Conservation (phyloP, 805 yeast species). For the Barnettozyma siamensis region DNA sequence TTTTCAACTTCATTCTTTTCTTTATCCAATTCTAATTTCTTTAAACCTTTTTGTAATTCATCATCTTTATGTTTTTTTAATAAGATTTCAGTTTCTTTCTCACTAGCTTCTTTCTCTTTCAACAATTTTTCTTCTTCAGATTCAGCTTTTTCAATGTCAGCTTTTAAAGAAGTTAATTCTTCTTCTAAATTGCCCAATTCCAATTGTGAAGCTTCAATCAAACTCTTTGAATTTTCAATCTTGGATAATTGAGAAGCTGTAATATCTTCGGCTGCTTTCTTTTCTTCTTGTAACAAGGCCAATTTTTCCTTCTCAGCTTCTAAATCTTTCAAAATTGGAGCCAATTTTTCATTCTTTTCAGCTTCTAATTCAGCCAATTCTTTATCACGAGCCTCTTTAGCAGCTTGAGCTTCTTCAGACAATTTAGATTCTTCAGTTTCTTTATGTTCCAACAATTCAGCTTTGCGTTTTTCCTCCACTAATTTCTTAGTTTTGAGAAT, state of each 20-base stretch:
- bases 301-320: conserved; percentile 44
- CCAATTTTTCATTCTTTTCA: conserved; percentile 47
- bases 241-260: conserved; percentile 39
- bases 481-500: conserved; percentile 32
- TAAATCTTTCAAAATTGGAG: conserved; percentile 50
- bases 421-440: conserved; percentile 23
- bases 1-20: conserved; percentile 32
- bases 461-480: conserved; percentile 21
- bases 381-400: conserved; percentile 42
- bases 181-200: conserved; percentile 35
- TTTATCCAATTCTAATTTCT: conserved; percentile 34
- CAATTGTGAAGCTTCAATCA: conserved; percentile 37
- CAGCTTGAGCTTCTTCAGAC: conserved; percentile 28
- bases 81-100: conserved; percentile 28
- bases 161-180: conserved; percentile 29
- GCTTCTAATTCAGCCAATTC: conserved; percentile 37
- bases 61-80: conserved; percentile 32
- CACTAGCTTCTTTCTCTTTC: conserved; percentile 27
- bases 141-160: conserved; percentile 26
- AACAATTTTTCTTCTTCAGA: conserved; percentile 27
- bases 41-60: conserved; percentile 32
- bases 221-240: conserved; percentile 35
- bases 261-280: conserved; percentile 41
- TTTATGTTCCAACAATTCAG: conserved; percentile 27
- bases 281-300: conserved; percentile 43